Base-by-base conservation (phyloP, 495 filamentous ascomycete species). In the Xylaria cubensis region DNA sequence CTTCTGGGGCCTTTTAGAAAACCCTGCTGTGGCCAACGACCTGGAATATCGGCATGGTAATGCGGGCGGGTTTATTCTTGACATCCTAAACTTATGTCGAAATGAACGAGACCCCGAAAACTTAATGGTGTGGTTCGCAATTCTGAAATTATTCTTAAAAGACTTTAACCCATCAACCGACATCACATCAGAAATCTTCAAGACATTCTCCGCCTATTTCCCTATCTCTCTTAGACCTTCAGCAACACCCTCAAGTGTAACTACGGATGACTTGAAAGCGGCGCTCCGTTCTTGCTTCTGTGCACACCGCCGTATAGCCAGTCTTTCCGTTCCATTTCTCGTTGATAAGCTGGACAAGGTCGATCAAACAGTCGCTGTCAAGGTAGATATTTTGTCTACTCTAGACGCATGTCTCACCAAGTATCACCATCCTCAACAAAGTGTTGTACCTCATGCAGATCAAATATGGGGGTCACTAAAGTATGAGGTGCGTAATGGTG, bases 401-500 rank as follows among this genome's bases (percentile, higher is more conserved):
- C 80, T 88, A 13, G 76, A 82, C 36, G 81, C 82, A 2, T 88
- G 86, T 59, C 72, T 87, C 24, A 74, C 75, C 17, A 64, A 78
- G 26, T 88, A 87, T 62, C 78, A 80, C 4, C 71, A 81, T 34
- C 74, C 82, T 0, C 77, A 82, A 66, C 73, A 77, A 56, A 84
- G 78, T 13, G 64, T 88, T 6, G 77, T 81, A 6, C 81, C 84
- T 15, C 78, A 82, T 56, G 75, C 80, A 26, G 73, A 80, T 44
- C 84, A 84, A 64, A 80, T 88, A 58, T 89, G 87, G 87, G 80
- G 82, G 53, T 83, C 83, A 1, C 81, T 89, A 53, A 88, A 89
- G 72, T 89, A 87, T 69, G 87, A 89, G 66, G 82, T 89, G n/a
- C 85, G 84, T 61, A 88, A 88, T 58, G 86, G 86, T 6, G 85